Conservation (phyloP, 202 grass and related monocot species). For the Zoysia matrella region DNA sequence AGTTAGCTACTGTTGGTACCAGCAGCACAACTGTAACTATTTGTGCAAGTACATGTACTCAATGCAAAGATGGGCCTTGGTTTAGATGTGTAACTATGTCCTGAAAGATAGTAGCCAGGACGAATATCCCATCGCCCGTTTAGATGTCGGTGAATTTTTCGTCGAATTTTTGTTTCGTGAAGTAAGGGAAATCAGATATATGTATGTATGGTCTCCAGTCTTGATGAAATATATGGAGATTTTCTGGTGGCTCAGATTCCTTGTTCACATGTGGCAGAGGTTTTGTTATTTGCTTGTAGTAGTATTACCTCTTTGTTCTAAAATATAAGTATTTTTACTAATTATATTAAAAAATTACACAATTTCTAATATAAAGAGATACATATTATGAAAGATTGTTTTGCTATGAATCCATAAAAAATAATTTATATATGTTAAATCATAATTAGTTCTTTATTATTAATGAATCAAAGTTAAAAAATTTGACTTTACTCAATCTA, state of each 20-base stretch:
- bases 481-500: no score
- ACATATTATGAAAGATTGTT: no score
- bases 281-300: constrained; percentile 3
- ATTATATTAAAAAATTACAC: no score
- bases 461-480: no score
- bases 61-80: constrained; percentile 49
- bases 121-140: constrained; percentile 35
- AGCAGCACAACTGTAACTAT: constrained; percentile 43
- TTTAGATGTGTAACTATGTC: constrained; percentile 17
- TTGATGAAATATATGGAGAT: not conserved
- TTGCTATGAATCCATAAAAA: no score
- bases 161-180: not conserved
- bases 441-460: no score
- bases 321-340: no score
- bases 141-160: constrained; percentile 15
- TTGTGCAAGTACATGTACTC: constrained; percentile 51
- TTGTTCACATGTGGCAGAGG: not conserved
- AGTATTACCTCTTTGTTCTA: not conserved
- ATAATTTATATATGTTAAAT: no score
- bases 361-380: no score
- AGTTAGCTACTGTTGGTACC: constrained; percentile 36
- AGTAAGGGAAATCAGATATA: not conserved
- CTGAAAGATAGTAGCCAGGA: constrained; percentile 16
- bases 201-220: not conserved
- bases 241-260: constrained; percentile 36